Conservation (phyloP, 768 basidiomycete genomes). For the Scleroderma bovista region DNA sequence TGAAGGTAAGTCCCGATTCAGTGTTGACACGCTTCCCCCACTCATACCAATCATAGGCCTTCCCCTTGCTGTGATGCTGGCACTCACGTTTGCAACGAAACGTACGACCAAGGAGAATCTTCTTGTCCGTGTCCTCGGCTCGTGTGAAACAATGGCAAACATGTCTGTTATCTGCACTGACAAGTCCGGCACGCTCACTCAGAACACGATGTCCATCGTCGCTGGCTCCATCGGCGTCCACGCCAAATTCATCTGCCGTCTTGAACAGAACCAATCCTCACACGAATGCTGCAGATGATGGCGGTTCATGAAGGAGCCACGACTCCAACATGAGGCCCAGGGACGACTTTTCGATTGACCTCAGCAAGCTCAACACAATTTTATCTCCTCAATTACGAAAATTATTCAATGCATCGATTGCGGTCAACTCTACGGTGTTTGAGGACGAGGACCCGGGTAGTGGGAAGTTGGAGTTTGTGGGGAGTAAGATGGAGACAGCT, state of each 20-base stretch:
- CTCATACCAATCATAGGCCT: slow-evolving; percentile 47
- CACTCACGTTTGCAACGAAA: slow-evolving; percentile 94
- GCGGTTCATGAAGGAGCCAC: slow-evolving; percentile 26
- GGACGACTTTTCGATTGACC: slow-evolving; percentile 85
- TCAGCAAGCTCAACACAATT: slow-evolving; percentile 56
- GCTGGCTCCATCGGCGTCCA: slow-evolving; percentile 93
- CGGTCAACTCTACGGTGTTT: slow-evolving; percentile 93
- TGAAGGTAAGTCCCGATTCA: slow-evolving; percentile 45
- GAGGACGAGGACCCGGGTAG: slow-evolving; percentile 67
- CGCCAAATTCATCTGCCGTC: slow-evolving; percentile 83
- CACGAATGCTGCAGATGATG: slow-evolving; percentile 61
- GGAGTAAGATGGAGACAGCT: slow-evolving; percentile 94
- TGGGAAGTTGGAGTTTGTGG: slow-evolving; percentile 63
- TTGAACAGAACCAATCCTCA: slow-evolving; percentile 67
- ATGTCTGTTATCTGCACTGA: slow-evolving; percentile 94
- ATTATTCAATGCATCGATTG: slow-evolving; percentile 80
- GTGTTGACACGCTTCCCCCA: not conserved
- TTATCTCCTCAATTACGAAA: slow-evolving; percentile 55
- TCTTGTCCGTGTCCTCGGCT: slow-evolving; percentile 90
- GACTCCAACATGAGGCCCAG: slow-evolving; percentile 36
- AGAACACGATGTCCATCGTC: slow-evolving; percentile 94
- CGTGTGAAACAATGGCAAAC: slow-evolving; percentile 99
- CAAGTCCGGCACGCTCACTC: slow-evolving; percentile 95
- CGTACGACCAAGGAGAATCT: slow-evolving; percentile 97
- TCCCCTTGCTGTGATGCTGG: slow-evolving; percentile 92